Percentiles rank a stretch among this genome's conserved stretches.
phyloP scores from a whole-genome alignment of 225 moss, liverwort and hornwort genomes.

The Physcomitrellopsis africana region DNA sequence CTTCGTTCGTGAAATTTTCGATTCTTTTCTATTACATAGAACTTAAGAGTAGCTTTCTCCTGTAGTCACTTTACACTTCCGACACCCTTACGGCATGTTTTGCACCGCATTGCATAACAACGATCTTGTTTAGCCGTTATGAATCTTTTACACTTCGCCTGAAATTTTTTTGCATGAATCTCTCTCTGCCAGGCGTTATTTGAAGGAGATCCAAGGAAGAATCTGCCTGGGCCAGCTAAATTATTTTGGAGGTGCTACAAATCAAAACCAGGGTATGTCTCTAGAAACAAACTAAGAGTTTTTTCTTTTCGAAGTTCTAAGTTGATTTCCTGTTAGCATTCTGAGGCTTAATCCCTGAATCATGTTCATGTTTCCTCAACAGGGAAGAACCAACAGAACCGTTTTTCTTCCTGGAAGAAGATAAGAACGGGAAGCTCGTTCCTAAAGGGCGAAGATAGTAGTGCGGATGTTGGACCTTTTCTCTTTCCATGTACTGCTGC shows the following conservation, averaged over 20 bases:
- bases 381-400: slow-evolving; percentile 89
- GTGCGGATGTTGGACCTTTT: slow-evolving; percentile 19
- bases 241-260: slow-evolving; percentile 84
- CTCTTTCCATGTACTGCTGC: slow-evolving; percentile 1
- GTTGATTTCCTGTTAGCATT: slow-evolving; percentile 5
- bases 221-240: slow-evolving; percentile 75
- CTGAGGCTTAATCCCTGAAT: not conserved
- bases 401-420: slow-evolving; percentile 70
- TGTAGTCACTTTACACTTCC: not conserved
- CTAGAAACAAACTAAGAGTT: not conserved
- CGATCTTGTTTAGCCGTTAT: not conserved
- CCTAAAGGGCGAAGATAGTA: slow-evolving; percentile 44
- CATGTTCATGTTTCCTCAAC: slow-evolving; percentile 13
- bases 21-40: not conserved
- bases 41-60: not conserved
- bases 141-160: not conserved
- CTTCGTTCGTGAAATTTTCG: not conserved
- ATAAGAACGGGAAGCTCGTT: slow-evolving; percentile 52
- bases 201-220: slow-evolving; percentile 80
- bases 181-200: slow-evolving; percentile 71
- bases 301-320: slow-evolving; percentile 1
- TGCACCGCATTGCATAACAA: not conserved
- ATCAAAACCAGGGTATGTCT: slow-evolving; percentile 80
- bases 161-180: not conserved
- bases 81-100: not conserved